Evolutionary conservation across 2,329 filamentous ascomycete genomes (phyloP), one percentile per base, ranked within the genome.

Genomic region (Epicoccum nigrum): DNA sequence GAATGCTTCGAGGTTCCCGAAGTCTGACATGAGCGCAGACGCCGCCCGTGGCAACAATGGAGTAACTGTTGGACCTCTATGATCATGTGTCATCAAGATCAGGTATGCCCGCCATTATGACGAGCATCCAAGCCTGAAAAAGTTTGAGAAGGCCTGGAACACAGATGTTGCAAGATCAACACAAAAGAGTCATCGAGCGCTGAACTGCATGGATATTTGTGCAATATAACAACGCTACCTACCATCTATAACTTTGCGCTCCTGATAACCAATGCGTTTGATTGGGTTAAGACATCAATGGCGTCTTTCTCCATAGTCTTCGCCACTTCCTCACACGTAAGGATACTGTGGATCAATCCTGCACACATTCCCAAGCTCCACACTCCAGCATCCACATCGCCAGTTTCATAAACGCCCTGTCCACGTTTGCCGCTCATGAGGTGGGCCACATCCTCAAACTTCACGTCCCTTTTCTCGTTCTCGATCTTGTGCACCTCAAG

Each of bases 291-390:
- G 7, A 58, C 54, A 19, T 65, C 62, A 33, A 59, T 56, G 7
- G 65, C 67, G 20, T 68, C 65, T 15, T 55, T 60, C 54, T 69
- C 67, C 43, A 70, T 61, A 8, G 61, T 58, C 50, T 59, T 64
- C 15, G 64, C 52, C 25, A 70, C 47, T 20, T 60, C 62, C 31
- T 71, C 70, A 55, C 77, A 79, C 1, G 72, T 77, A 1, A 77
- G 77, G 15, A 79, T 74, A 55, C 79, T 77, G 47, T 80, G 75
- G 48, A 80, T 80, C 20, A 80, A 62, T 95, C 93, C 73, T 94
- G 92, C 17, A 92, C 93, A 13, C 92, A 91, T 32, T 90, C 97
- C 93, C 92, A 97, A 31, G 96, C 89, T 61, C 62, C 65, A 67
- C 19, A 68, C 65, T n/a, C 64, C 62, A 11, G 59, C 59, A 58